Evolutionary conservation across 2,329 filamentous ascomycete species (phyloP).

Genomic region (Triangularia verruculosa): DNA sequence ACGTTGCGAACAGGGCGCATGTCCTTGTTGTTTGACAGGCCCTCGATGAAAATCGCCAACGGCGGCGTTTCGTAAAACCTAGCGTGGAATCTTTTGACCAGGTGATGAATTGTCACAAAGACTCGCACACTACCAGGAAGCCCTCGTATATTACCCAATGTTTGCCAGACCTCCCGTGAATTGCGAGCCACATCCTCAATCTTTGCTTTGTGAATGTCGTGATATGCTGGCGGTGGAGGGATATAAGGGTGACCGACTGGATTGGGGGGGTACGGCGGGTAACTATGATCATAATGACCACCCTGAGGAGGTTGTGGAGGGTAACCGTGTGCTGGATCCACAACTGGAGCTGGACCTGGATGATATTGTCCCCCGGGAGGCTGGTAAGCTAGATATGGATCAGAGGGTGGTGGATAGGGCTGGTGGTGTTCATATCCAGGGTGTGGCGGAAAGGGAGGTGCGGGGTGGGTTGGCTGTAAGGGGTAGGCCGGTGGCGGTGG

Average conservation of each 20-base stretch:
- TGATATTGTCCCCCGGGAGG: conserved; percentile 16
- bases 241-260: conserved; percentile 13
- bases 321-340: conserved; percentile 12
- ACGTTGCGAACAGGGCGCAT: conserved; percentile 56
- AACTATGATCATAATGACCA: conserved; percentile 22
- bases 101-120: conserved; percentile 61
- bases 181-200: conserved; percentile 53
- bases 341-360: neutral
- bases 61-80: conserved; percentile 56
- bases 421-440: conserved; percentile 18
- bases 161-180: conserved; percentile 62
- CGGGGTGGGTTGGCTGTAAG: conserved; percentile 15
- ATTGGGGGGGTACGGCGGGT: conserved; percentile 29
- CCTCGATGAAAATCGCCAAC: conserved; percentile 58
- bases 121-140: conserved; percentile 61
- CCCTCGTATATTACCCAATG: conserved; percentile 56
- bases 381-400: conserved; percentile 29
- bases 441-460: conserved; percentile 13
- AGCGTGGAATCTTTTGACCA: conserved; percentile 54
- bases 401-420: conserved; percentile 17
- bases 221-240: conserved; percentile 29
- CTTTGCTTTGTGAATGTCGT: conserved; percentile 45
- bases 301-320: conserved; percentile 7
- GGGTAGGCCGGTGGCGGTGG: conserved; percentile 10
- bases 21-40: conserved; percentile 52